Percentiles rank a stretch among this genome's conserved stretches.
These are phyloP conservation scores for Articulospora tetracladia DNA, from an alignment of 495 filamentous ascomycete genomes.

Conservation along the genomic window DNA sequence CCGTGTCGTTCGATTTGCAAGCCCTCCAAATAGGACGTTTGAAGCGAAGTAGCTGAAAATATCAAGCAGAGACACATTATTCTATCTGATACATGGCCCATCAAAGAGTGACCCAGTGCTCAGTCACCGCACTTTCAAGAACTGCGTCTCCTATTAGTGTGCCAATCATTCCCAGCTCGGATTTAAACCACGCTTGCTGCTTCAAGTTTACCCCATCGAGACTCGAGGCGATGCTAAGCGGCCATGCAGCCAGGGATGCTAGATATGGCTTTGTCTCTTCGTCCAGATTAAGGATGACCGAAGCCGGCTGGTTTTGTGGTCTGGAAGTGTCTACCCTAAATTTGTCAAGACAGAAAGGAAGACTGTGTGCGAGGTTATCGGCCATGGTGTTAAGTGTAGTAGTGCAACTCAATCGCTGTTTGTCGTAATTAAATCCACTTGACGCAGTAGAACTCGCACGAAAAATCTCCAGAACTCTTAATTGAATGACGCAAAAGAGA, in stretches of 20 bases:
- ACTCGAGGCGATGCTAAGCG: slow-evolving; percentile 11
- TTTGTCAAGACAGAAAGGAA: slow-evolving; percentile 16
- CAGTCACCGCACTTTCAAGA: slow-evolving; percentile 3
- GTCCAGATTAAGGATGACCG: slow-evolving; percentile 1
- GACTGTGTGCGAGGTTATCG: slow-evolving; percentile 8
- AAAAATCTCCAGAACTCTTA: slow-evolving; percentile 15
- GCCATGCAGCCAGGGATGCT: slow-evolving; percentile 3
- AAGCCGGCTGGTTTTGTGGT: neutral
- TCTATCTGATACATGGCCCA: neutral
- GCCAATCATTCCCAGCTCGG: slow-evolving; percentile 4
- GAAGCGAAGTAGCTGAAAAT: too few species aligned
- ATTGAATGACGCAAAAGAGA: slow-evolving; percentile 22
- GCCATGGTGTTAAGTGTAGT: neutral
- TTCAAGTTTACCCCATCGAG: neutral
- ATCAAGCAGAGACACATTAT: too few species aligned
- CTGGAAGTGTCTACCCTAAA: neutral
- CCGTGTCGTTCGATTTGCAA: too few species aligned
- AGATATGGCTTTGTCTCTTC: slow-evolving; percentile 13
- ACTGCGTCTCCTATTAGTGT: slow-evolving; percentile 6
- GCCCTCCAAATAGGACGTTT: too few species aligned
- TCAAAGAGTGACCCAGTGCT: neutral
- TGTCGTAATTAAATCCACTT: neutral
- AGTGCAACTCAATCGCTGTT: neutral
- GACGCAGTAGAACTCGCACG: neutral
- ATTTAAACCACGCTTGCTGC: slow-evolving; percentile 10